Conservation (phyloP, 208 protist species). For the Paratrypanosoma confusum region DNA sequence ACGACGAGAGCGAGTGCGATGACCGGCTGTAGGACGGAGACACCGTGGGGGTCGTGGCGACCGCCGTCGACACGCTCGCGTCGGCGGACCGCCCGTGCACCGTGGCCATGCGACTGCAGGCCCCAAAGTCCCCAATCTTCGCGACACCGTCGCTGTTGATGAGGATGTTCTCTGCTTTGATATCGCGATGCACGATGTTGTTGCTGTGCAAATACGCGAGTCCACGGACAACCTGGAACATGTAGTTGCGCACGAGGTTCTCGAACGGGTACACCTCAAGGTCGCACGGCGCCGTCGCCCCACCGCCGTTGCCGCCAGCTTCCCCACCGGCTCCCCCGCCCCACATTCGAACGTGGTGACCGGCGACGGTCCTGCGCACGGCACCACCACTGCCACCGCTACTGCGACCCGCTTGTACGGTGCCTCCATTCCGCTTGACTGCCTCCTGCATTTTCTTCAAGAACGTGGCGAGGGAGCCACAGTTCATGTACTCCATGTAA, state of each 20-base stretch:
- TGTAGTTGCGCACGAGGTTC: slow-evolving; percentile 6
- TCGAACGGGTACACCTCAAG: slow-evolving; percentile 1
- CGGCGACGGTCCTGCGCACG: too few relatives aligned
- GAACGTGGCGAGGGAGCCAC: slow-evolving; percentile 9
- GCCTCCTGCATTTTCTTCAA: neutral
- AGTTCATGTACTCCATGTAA: slow-evolving; percentile 41
- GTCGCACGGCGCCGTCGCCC: too few relatives aligned
- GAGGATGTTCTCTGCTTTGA: slow-evolving; percentile 22
- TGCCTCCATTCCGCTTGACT: too few relatives aligned
- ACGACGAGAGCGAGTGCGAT: too few relatives aligned
- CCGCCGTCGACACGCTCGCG: neutral
- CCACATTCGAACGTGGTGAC: too few relatives aligned
- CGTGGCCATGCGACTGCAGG: too few relatives aligned
- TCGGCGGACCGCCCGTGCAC: neutral
- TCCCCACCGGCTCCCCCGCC: too few relatives aligned
- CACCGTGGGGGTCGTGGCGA: too few relatives aligned
- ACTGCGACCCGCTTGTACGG: too few relatives aligned
- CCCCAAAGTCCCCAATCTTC: slow-evolving; percentile 11
- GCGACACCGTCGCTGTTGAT: slow-evolving; percentile 5
- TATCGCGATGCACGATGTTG: slow-evolving; percentile 14
- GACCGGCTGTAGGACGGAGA: too few relatives aligned
- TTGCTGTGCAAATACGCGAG: slow-evolving; percentile 15
- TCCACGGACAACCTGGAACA: slow-evolving; percentile 10
- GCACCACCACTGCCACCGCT: too few relatives aligned
- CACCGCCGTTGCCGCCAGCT: too few relatives aligned